These are phyloP conservation scores for Heliosperma pusillum DNA, from an alignment of 148 eudicot genomes.

Conservation along the genomic window DNA sequence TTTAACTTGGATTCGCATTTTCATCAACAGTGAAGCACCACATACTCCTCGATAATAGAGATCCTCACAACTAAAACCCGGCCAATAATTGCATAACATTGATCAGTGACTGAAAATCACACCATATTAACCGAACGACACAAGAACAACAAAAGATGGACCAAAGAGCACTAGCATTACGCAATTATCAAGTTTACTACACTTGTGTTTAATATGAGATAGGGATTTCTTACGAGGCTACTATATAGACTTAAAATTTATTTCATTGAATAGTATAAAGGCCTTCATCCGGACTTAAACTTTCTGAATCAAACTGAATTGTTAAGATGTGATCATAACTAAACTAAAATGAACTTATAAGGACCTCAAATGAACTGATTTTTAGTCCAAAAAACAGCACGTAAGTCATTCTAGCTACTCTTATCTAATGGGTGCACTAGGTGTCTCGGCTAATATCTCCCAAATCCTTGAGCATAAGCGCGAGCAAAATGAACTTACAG, in stretches of 20 bases:
- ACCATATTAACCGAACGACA: neutral
- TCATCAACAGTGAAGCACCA: neutral
- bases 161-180: neutral
- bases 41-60: neutral
- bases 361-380: too few species aligned
- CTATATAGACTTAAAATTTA: too few species aligned
- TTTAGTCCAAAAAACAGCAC: too few species aligned
- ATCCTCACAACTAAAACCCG: neutral
- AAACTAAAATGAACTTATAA: too few species aligned
- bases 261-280: too few species aligned
- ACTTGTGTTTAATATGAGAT: neutral
- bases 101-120: neutral
- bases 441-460: too few species aligned
- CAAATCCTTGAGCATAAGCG: too few species aligned
- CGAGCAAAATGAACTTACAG: too few species aligned
- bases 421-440: too few species aligned
- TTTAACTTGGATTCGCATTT: neutral
- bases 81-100: neutral
- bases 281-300: neutral
- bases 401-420: too few species aligned
- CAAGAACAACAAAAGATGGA: neutral
- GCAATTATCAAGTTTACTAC: neutral
- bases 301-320: neutral
- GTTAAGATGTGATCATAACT: too few species aligned
- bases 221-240: neutral